These are phyloP conservation scores for Aulographum hederae DNA, from an alignment of 2,329 filamentous ascomycete genomes.

Conservation along the genomic window DNA sequence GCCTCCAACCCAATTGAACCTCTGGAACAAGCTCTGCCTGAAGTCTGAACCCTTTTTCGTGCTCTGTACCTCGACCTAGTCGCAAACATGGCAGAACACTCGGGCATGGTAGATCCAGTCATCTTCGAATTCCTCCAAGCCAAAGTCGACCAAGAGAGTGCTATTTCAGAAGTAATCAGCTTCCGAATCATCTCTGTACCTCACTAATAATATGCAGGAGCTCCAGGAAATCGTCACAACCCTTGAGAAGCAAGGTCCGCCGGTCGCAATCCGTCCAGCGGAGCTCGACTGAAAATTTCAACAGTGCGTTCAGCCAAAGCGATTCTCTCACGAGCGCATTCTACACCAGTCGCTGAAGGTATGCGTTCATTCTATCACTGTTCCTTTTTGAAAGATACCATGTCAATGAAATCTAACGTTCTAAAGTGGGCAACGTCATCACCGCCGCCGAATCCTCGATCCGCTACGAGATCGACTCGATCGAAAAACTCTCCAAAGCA, in stretches of 20 bases:
- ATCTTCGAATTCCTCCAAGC: slow-evolving; percentile 79
- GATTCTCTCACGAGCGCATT: slow-evolving; percentile 74
- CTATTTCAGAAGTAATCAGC: slow-evolving; percentile 49
- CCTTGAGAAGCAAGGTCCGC: slow-evolving; percentile 55
- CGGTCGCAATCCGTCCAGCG: too few species aligned
- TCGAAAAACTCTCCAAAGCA: slow-evolving; percentile 50
- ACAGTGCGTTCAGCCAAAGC: slow-evolving; percentile 60
- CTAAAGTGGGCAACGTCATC: slow-evolving; percentile 20
- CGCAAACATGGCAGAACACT: background rate
- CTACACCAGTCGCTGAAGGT: slow-evolving; percentile 52
- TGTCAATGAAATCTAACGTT: background rate
- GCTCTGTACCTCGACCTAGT: too few species aligned
- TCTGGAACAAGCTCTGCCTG: too few species aligned
- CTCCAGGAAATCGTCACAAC: slow-evolving; percentile 65
- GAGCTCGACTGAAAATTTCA: slow-evolving; percentile 4
- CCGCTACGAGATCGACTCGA: slow-evolving; percentile 49
- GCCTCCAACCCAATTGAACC: too few species aligned
- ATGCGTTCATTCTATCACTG: slow-evolving; percentile 4
- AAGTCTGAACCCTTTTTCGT: too few species aligned
- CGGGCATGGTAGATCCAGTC: slow-evolving; percentile 36
- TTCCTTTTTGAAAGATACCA: background rate
- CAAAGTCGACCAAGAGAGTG: slow-evolving; percentile 75
- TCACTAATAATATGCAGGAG: slow-evolving; percentile 28
- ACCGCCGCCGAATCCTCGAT: slow-evolving; percentile 52
- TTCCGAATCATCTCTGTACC: slow-evolving; percentile 7